Evolutionary conservation across 441 rosid species (phyloP).

Genomic region (Breynia disticha): DNA sequence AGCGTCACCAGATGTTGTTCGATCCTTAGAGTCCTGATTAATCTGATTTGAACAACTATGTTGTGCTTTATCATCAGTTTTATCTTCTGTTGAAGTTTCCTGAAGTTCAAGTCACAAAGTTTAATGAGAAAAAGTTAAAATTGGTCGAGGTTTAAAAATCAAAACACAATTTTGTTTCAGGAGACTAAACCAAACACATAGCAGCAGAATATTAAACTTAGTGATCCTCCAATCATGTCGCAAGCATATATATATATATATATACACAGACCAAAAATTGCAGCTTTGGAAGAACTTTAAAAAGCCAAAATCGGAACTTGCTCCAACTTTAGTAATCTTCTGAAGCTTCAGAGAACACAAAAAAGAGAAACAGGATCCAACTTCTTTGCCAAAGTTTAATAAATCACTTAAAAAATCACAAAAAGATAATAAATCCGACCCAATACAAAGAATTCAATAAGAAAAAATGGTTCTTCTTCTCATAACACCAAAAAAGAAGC

Average conservation of each 20-base stretch:
- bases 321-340: no score
- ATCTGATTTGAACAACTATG: conserved; percentile 9
- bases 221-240: conserved; percentile 1
- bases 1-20: conserved; percentile 9
- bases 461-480: conserved; percentile 11
- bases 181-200: not conserved
- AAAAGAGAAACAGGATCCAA: no score
- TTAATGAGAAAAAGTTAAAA: not conserved
- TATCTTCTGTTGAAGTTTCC: conserved; percentile 17
- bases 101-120: conserved; percentile 3
- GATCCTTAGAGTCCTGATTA: conserved; percentile 9
- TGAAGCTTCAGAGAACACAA: no score
- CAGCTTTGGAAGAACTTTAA: no score
- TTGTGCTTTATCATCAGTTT: conserved; percentile 17
- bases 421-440: no score
- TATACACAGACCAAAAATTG: not conserved
- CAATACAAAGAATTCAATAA: no score
- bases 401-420: no score
- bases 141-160: not conserved
- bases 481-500: not conserved
- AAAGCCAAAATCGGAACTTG: no score
- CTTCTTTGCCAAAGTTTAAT: no score
- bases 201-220: not conserved
- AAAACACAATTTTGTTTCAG: not conserved
- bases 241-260: not conserved